Percentiles rank a stretch among this genome's conserved stretches.
Evolutionary conservation across 306 rosid genomes (phyloP).

Genomic region (Begonia peltatifolia): DNA sequence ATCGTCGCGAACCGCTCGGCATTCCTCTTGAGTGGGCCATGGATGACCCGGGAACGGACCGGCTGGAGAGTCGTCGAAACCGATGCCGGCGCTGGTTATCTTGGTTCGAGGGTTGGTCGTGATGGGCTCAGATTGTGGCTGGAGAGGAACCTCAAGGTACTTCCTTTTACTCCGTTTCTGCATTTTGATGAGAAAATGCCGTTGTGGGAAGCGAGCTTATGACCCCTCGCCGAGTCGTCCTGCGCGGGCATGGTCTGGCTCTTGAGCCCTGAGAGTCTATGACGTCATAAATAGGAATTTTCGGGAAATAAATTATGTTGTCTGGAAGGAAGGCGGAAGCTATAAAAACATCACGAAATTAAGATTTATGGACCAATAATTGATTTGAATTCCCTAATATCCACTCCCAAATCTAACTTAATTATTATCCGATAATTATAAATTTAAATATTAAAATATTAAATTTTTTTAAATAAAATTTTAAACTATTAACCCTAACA

Average conservation of each 20-base stretch:
- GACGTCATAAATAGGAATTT: background rate
- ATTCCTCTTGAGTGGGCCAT: conserved; percentile 44
- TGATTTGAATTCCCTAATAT: too few relatives aligned
- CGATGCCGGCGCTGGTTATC: conserved; percentile 9
- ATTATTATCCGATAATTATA: too few relatives aligned
- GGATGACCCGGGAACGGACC: conserved; percentile 46
- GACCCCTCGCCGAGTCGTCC: background rate
- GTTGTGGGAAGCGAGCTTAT: background rate
- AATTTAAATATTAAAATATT: too few relatives aligned
- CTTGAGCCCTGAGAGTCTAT: background rate
- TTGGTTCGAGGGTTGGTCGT: conserved; percentile 10
- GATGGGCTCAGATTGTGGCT: background rate
- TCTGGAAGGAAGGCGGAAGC: too few relatives aligned
- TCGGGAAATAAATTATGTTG: too few relatives aligned
- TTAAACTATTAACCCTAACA: too few relatives aligned
- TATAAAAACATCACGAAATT: too few relatives aligned
- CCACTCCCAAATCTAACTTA: too few relatives aligned
- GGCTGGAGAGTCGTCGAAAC: conserved; percentile 1
- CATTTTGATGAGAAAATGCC: conserved; percentile 12
- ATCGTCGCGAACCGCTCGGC: conserved; percentile 47
- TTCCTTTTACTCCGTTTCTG: conserved; percentile 26
- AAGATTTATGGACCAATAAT: too few relatives aligned
- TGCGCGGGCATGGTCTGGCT: background rate
- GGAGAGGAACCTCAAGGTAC: conserved; percentile 9
- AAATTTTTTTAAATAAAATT: too few relatives aligned